Conservation (phyloP, 805 yeast species). For the Candida hungchunana region DNA sequence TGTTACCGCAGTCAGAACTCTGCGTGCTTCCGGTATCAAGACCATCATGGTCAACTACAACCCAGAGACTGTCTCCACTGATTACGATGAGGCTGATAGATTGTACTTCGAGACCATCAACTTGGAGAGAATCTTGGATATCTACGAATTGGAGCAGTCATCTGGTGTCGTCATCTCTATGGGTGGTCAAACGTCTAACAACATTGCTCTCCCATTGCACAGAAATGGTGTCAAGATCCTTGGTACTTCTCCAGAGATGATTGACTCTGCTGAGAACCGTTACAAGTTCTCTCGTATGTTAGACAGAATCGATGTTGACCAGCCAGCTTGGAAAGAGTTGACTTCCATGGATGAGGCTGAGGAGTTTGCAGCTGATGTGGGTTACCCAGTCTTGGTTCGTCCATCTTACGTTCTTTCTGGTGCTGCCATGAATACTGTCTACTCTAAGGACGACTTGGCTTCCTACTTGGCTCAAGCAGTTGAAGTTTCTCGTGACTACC, state of each 20-base stretch:
- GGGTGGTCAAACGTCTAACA: slow-evolving; percentile 98
- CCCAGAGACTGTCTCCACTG: slow-evolving; percentile 98
- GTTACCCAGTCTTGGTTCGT: slow-evolving; percentile 94
- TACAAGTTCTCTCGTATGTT: slow-evolving; percentile 94
- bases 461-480: slow-evolving; percentile 82
- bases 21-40: slow-evolving; percentile 80
- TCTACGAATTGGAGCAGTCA: slow-evolving; percentile 87
- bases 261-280: slow-evolving; percentile 97
- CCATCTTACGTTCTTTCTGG: slow-evolving; percentile 97
- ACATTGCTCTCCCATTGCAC: slow-evolving; percentile 85
- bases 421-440: slow-evolving; percentile 72
- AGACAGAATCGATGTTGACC: slow-evolving; percentile 90
- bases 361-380: slow-evolving; percentile 76
- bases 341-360: slow-evolving; percentile 83
- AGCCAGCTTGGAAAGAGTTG: slow-evolving; percentile 97
- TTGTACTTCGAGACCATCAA: slow-evolving; percentile 93
- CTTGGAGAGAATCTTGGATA: slow-evolving; percentile 95
- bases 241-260: slow-evolving; percentile 92
- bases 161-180: slow-evolving; percentile 92
- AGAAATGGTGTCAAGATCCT: slow-evolving; percentile 78
- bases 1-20: slow-evolving; percentile 91
- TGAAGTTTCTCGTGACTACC: slow-evolving; percentile 91
- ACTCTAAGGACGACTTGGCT: slow-evolving; percentile 74
- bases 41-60: slow-evolving; percentile 96
- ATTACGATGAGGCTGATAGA: slow-evolving; percentile 96